A percentile compares a stretch with the other conserved stretches of the same genome.
Evolutionary conservation across 2,329 filamentous ascomycete species (phyloP).

Genomic region (Aphanoascus verrucosus): DNA sequence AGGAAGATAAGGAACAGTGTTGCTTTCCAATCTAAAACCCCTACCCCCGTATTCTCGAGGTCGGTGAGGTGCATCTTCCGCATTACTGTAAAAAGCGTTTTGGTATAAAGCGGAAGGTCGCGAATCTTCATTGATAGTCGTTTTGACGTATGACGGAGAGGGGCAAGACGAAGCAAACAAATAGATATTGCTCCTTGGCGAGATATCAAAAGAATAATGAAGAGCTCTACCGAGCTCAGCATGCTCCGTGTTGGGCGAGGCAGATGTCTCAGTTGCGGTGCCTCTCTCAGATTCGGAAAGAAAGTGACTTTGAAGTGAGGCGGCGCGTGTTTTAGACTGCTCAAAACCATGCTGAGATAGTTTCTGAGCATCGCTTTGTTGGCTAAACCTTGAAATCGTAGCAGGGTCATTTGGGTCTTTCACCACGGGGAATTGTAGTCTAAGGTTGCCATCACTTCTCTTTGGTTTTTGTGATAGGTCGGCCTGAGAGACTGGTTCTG

Average conservation of each 20-base stretch:
- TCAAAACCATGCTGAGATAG: slow-evolving; percentile 24
- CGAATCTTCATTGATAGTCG: slow-evolving; percentile 46
- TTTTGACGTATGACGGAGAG: slow-evolving; percentile 37
- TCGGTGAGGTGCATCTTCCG: slow-evolving; percentile 68
- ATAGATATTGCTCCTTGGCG: slow-evolving; percentile 17
- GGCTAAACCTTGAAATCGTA: slow-evolving; percentile 55
- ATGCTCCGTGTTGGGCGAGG: slow-evolving; percentile 14
- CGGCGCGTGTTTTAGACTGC: neutral
- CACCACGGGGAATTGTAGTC: slow-evolving; percentile 60
- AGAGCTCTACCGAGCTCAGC: slow-evolving; percentile 18
- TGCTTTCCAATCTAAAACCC: slow-evolving; percentile 68
- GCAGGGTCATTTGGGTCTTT: slow-evolving; percentile 61
- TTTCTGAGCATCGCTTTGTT: slow-evolving; percentile 48
- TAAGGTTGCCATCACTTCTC: slow-evolving; percentile 30
- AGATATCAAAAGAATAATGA: slow-evolving; percentile 24
- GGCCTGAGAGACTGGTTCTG: slow-evolving; percentile 17
- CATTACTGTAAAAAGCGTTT: slow-evolving; percentile 73
- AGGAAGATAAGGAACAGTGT: slow-evolving; percentile 67
- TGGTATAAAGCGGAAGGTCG: slow-evolving; percentile 66
- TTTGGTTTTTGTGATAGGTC: slow-evolving; percentile 23
- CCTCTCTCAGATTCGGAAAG: neutral
- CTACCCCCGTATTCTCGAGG: slow-evolving; percentile 75
- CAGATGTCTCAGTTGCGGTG: neutral
- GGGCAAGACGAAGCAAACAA: slow-evolving; percentile 23
- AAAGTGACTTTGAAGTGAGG: neutral